Base-by-base conservation (phyloP, 2,329 filamentous ascomycete genomes). In the Emydomyces testavorans region DNA sequence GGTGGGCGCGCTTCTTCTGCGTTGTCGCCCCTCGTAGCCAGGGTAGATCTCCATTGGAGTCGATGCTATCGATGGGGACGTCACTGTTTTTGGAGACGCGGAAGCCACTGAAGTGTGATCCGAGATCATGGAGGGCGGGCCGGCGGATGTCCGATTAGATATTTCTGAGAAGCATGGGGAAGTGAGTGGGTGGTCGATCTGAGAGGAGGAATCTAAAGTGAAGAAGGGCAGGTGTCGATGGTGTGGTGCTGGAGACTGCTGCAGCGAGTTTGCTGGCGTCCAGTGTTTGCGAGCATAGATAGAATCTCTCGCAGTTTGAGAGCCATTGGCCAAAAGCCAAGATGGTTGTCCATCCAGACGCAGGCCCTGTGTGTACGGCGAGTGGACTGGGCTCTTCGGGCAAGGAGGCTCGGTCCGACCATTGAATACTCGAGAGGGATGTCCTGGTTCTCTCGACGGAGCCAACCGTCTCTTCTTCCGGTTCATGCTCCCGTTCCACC, bases 401-500 rank as follows among this genome's bases (percentile, higher is more conserved):
- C 36, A 45, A 10, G 31, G 29, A 26, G 65, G 56, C 50, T 67
- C 65, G 39, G 68, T 58, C 23, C 65, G 62, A 53, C 65, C 63
- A 50, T 58, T 57, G 52, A 54, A 60, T 43, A 64, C 60, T 56
- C 66, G 58, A 46, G 63, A 56, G 48, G 54, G 31, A 37, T 54
- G 8, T 8, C 13, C 36, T 24, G 41, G n/a, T 20, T 45, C 41
- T 36, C 41, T 35, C 10, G 41, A 24, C 2, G 41, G 31, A 24
- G 31, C 41, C 6, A 35, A 31, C 21, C 71, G 64, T 55, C 80
- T 71, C 60, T 72, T 75, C 59, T 83, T 76, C 59, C 88, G 79
- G 69, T 94, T 94, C 75, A 89, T 84, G 62, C 83, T 85, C 42
- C 89, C 88, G 62, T 94, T 94, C 85, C 85, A 94, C 87, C 88